Percentiles rank a stretch among this genome's conserved stretches.
These are phyloP conservation scores for Psilocybe cyanescens DNA, from an alignment of 768 basidiomycete genomes.

Conservation along the genomic window DNA sequence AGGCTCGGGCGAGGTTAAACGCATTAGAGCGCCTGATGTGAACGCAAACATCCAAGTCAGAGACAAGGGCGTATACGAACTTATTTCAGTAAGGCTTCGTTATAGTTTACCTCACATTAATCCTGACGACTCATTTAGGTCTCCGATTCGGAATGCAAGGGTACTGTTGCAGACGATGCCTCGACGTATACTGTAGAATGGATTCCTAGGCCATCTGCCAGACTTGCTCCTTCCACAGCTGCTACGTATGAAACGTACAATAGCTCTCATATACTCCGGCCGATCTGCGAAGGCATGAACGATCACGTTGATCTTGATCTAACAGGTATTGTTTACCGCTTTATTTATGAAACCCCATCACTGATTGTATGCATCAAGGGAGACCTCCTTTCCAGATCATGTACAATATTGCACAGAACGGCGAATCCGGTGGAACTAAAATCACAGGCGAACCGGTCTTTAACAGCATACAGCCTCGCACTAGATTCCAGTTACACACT, in stretches of 20 bases:
- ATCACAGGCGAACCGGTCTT: conserved; percentile 79
- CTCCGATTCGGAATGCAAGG: conserved; percentile 84
- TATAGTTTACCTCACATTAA: background rate
- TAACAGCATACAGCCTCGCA: conserved; percentile 81
- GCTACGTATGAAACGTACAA: conserved; percentile 66
- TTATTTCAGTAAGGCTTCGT: conserved; percentile 57
- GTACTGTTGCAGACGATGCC: conserved; percentile 62
- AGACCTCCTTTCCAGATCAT: conserved; percentile 92
- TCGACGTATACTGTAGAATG: conserved; percentile 75
- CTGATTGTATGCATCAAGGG: conserved; percentile 45
- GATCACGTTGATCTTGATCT: conserved; percentile 87
- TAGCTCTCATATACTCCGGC: conserved; percentile 72
- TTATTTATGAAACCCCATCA: background rate
- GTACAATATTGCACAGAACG: conserved; percentile 81
- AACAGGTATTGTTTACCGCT: conserved; percentile 47
- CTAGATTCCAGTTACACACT: conserved; percentile 83
- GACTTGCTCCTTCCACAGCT: conserved; percentile 60
- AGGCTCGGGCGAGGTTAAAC: conserved; percentile 43
- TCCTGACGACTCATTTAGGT: conserved; percentile 53
- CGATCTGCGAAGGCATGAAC: conserved; percentile 82
- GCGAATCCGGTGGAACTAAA: conserved; percentile 67
- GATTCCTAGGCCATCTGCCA: conserved; percentile 79
- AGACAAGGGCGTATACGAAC: conserved; percentile 77
- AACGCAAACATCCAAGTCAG: conserved; percentile 78
- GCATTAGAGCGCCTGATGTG: conserved; percentile 52